These are phyloP conservation scores for Plectosphaerella cucumerina DNA, from an alignment of 2,329 filamentous ascomycete genomes.

Conservation along the genomic window DNA sequence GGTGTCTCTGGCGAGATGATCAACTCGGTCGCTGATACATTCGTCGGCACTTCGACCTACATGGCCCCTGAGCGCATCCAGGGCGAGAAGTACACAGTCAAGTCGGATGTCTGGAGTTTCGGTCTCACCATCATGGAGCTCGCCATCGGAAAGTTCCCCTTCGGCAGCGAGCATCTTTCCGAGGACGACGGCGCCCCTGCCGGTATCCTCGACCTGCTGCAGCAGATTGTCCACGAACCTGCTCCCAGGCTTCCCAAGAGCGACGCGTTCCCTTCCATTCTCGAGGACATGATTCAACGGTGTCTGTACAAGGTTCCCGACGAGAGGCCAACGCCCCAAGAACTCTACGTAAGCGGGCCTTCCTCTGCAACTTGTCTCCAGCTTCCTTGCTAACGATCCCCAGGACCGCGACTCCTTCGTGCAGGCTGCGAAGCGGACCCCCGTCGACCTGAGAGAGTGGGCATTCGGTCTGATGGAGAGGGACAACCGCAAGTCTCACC, in stretches of 20 bases:
- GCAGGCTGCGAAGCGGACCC: constrained; percentile 92
- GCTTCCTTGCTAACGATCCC: constrained; percentile 15
- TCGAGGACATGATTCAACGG: constrained; percentile 96
- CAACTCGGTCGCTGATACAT: constrained; percentile 97
- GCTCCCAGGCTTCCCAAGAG: constrained; percentile 93
- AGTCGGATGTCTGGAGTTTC: constrained; percentile 98
- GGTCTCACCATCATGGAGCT: constrained; percentile 94
- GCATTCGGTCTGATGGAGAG: constrained; percentile 90
- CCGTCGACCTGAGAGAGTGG: constrained; percentile 91
- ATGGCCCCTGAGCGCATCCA: constrained; percentile 99
- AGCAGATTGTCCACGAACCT: constrained; percentile 96
- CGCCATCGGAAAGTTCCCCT: constrained; percentile 95
- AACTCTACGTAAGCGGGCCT: constrained; percentile 70
- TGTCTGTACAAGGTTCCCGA: constrained; percentile 89
- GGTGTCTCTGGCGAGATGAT: constrained; percentile 97
- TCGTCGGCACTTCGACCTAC: constrained; percentile 97
- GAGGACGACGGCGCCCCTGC: constrained; percentile 81
- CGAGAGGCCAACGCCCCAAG: constrained; percentile 83
- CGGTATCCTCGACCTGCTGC: constrained; percentile 90
- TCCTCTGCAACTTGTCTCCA: background rate
- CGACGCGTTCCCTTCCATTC: constrained; percentile 89
- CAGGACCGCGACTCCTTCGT: constrained; percentile 92
- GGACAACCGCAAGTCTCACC: constrained; percentile 92
- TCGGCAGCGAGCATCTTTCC: constrained; percentile 68
- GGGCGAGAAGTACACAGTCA: constrained; percentile 94